phyloP scores from a whole-genome alignment of 2,329 filamentous ascomycete species.

The Plenodomus biglobosus region DNA sequence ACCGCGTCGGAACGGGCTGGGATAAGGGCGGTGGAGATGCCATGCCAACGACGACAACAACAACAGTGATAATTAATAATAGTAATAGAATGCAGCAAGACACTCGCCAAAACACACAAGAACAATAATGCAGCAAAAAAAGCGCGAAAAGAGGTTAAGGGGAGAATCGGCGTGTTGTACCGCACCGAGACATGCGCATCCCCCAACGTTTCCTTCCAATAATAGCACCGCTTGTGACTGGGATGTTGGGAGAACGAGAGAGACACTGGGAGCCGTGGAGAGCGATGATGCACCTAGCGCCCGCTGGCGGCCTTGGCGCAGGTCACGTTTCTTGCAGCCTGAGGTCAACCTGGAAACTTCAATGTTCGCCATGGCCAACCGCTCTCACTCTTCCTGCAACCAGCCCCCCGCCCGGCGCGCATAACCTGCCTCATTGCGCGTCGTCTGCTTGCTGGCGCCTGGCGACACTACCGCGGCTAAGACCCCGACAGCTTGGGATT shows the following conservation, averaged over 20 bases:
- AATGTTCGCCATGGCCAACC: background rate
- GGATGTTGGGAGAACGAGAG: conserved; percentile 7
- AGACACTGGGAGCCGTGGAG: too few species aligned
- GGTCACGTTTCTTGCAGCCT: conserved; percentile 6
- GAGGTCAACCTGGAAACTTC: background rate
- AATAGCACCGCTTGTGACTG: conserved; percentile 20
- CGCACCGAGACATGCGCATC: conserved; percentile 18
- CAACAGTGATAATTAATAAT: conserved; percentile 2
- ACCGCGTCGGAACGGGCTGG: conserved; percentile 22
- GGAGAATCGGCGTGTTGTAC: conserved; percentile 15
- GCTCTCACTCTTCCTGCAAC: background rate
- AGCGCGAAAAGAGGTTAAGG: conserved; percentile 11
- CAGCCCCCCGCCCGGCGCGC: background rate
- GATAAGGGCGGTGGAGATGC: conserved; percentile 22
- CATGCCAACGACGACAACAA: too few species aligned
- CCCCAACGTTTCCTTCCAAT: conserved; percentile 17
- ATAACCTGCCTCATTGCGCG: background rate
- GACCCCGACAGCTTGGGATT: too few species aligned
- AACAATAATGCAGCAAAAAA: background rate
- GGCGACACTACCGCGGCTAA: background rate
- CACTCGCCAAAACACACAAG: background rate
- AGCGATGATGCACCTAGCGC: background rate
- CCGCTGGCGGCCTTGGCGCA: conserved; percentile 13
- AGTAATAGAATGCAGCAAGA: background rate
- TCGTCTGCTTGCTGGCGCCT: background rate